A percentile compares a stretch with the other conserved stretches of the same genome.
Conservation (phyloP, 1,139 yeast genomes). For the Magnusiomyces magnusii region DNA sequence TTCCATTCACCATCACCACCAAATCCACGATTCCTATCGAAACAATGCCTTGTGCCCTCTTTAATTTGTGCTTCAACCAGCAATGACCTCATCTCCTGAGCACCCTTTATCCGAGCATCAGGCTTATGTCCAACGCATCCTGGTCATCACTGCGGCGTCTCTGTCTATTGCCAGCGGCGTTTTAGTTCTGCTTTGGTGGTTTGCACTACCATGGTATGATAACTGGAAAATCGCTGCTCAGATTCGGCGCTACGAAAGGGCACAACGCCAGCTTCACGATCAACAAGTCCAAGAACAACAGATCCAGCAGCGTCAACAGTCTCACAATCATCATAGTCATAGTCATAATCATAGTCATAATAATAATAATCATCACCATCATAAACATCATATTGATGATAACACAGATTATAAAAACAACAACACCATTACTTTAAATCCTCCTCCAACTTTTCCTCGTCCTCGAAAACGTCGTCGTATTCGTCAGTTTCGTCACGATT, state of each 20-base stretch:
- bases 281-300: background rate
- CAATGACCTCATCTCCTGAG: background rate
- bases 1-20: background rate
- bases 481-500: conserved; percentile 59
- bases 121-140: conserved; percentile 11
- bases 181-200: conserved; percentile 16
- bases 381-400: background rate
- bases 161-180: conserved; percentile 13
- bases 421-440: background rate
- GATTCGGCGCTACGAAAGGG: background rate
- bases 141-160: conserved; percentile 12
- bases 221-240: conserved; percentile 3
- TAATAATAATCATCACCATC: background rate
- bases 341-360: background rate
- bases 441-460: background rate
- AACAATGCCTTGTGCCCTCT: background rate
- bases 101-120: conserved; percentile 3
- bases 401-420: background rate
- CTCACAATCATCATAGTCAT: background rate
- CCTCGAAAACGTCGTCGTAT: background rate
- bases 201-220: conserved; percentile 8
- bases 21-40: background rate
- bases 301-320: background rate
- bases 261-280: background rate
- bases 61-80: background rate